A percentile compares a stretch with the other conserved stretches of the same genome.
These are phyloP conservation scores for Mercurialis annua DNA, from an alignment of 345 rosid genomes.

Conservation along the genomic window DNA sequence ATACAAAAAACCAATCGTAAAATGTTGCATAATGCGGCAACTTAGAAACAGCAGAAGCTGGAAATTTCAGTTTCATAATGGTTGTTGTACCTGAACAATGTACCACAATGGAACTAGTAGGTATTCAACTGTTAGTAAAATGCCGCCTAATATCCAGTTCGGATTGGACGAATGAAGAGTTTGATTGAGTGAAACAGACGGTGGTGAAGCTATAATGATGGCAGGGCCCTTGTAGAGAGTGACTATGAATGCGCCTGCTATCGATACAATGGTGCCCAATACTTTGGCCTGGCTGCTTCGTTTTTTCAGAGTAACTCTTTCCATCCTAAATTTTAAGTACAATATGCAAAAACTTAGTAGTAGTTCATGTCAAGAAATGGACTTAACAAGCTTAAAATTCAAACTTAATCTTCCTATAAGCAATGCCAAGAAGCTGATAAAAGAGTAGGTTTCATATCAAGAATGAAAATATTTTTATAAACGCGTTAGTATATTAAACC, in stretches of 20 bases:
- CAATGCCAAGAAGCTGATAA: too few relatives aligned
- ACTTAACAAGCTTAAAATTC: too few relatives aligned
- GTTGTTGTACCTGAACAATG: slow-evolving; percentile 67
- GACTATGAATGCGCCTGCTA: slow-evolving; percentile 71
- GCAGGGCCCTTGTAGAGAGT: slow-evolving; percentile 74
- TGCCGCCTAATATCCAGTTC: slow-evolving; percentile 73
- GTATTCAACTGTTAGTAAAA: slow-evolving; percentile 64
- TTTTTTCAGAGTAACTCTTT: slow-evolving; percentile 49
- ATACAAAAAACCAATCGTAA: background rate
- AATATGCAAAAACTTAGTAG: background rate
- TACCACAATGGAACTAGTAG: slow-evolving; percentile 72
- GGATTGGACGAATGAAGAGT: slow-evolving; percentile 40
- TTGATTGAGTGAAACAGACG: slow-evolving; percentile 23
- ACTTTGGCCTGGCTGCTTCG: slow-evolving; percentile 74
- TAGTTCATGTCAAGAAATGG: background rate
- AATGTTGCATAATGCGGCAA: too few relatives aligned
- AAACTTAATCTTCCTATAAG: too few relatives aligned
- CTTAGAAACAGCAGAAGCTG: too few relatives aligned
- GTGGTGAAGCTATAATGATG: slow-evolving; percentile 35
- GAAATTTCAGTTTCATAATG: too few relatives aligned
- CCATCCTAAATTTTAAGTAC: slow-evolving; percentile 59
- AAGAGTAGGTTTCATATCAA: too few relatives aligned
- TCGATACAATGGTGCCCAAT: slow-evolving; percentile 69
- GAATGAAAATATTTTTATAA: too few relatives aligned
- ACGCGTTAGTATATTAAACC: too few relatives aligned